Conservation (phyloP, 345 rosid species). For the Rhizophora mangle region DNA sequence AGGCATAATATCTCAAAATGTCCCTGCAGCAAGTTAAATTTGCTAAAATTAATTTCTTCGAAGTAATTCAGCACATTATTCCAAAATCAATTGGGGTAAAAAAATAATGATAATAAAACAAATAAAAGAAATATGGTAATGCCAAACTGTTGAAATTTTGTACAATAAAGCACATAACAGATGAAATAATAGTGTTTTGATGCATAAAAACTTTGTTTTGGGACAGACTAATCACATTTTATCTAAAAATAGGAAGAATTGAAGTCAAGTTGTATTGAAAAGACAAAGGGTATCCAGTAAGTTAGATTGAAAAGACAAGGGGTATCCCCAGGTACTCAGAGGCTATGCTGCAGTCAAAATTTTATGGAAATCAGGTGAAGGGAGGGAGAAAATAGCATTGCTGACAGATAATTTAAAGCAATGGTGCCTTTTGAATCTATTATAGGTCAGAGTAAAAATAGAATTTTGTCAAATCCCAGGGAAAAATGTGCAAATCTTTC, state of each 20-base stretch:
- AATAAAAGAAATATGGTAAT: neutral
- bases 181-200: neutral
- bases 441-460: no score
- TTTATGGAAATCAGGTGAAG: neutral
- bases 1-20: slow-evolving; percentile 87
- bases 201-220: neutral
- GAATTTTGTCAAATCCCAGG: no score
- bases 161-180: neutral
- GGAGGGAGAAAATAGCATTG: neutral
- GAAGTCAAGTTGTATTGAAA: no score
- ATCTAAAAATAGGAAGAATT: no score
- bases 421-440: no score
- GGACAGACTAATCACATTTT: no score
- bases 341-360: neutral
- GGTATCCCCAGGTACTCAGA: neutral
- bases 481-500: no score
- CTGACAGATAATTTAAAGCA: neutral
- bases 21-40: slow-evolving; percentile 53
- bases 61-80: neutral
- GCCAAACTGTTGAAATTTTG: neutral
- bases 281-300: no score
- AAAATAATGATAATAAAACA: neutral
- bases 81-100: no score
- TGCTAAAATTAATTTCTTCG: slow-evolving; percentile 28
- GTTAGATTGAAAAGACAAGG: neutral